Evolutionary conservation across 257 asterid species (phyloP), one percentile per base, ranked within the genome.

Genomic region (Osmanthus fragrans): DNA sequence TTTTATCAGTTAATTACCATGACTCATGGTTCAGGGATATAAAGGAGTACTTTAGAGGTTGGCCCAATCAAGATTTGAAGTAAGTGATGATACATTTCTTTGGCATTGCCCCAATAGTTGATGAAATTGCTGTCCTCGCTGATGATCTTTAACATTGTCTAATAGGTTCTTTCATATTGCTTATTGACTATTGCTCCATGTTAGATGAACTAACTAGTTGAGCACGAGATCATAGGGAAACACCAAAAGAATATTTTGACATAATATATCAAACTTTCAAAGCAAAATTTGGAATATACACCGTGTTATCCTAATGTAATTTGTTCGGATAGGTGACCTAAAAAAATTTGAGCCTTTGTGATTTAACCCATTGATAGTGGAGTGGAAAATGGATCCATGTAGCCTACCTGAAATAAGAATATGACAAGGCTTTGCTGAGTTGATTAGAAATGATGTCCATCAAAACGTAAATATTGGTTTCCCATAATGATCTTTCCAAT

Each of bases 11-110:
- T 49, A 49, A 49, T 18, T 49, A 18, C 23, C 23, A 80, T 69
- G 97, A 88, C 79, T 90, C 98, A 68, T 93, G 97, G 97, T 90
- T 88, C 87, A 80, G 69, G 73, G 88, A 91, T 84, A 70, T 84
- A 51, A 87, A 83, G 76, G 87, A 76, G 33, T 85, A 86, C 82
- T 91, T 91, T 79, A 80, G 87, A 36, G 98, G 97, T 77, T 95
- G 98, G 98, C 98, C 99, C 34, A 49, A 95, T 89, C 97, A 90
- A 86, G 60, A 49, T 18, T 18, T 49, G 60, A 49, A 49, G 60
- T 49, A 49, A 49, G 58, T 49, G 60, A 18, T 49, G 6, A 18
- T 49, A 49, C 60, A 49, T 49, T 49, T 49, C 60, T 49, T 49
- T 49, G 16, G 1, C 60, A 18, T 49, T 49, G 21, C 5, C 8